Evolutionary conservation across 2,329 filamentous ascomycete species (phyloP), one percentile per base, ranked within the genome.

Genomic region (Cercospora sp.): DNA sequence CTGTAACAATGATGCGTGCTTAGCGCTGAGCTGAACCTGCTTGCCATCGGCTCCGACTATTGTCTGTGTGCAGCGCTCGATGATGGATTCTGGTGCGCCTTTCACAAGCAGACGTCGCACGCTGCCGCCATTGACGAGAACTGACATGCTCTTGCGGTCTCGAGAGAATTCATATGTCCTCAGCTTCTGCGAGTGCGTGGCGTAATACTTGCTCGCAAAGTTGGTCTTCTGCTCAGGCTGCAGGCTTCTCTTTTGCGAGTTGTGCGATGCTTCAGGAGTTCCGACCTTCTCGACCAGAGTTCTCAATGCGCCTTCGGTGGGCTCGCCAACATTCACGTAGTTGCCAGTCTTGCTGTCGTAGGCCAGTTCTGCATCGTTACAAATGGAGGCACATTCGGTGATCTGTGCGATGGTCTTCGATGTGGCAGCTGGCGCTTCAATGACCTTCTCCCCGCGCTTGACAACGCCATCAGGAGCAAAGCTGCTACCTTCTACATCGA

Each of bases 61-160:
- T 57, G 89, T 87, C 77, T 94, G 88, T 60, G 92, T 91, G 84
- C 95, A 99, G 69, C 96, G 91, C 75, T 97, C 94, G 70, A 99
- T 87, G 74, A 99, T 90, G 12, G 93, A 93, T 81, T 99, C 95
- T 5, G 95, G 95, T 21, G 96, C 95, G 75, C 95, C 95, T 83
- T 99, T 99, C 73, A 99, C 94, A 60, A 99, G 86, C 10, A 99
- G 89, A 79, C 91, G 93, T 82, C 95, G 88, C 63, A 88, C 81
- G 61, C 85, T 84, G 66, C 87, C 90, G 65, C 87, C 86, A 72
- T 90, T 87, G 70, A 96, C 92, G 68, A 98, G 84, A 40, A 99
- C 96, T 59, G 95, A 99, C 95, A 99, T 99, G 81, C 94, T 98
- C 88, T 99, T 99, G 71, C 95, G 89, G 81, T 99, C 95, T 75